phyloP scores from a whole-genome alignment of 305 asterid genomes.

The Fraxinus velutina region DNA sequence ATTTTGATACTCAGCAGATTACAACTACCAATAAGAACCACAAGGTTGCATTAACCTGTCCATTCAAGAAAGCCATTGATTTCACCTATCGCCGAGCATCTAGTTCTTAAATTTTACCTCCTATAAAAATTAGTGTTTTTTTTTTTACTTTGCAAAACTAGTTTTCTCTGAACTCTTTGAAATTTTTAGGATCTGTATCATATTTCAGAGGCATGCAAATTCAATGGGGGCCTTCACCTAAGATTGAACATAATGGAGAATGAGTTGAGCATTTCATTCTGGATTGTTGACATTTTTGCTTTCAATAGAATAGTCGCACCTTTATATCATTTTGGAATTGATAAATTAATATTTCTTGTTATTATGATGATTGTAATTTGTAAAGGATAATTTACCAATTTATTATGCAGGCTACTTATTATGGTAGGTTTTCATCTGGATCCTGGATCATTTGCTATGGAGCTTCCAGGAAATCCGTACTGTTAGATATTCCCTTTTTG shows the following conservation, averaged over 20 bases:
- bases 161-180: neutral
- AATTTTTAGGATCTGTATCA: neutral
- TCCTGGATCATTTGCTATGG: conserved; percentile 26
- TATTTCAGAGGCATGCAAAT: neutral
- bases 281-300: neutral
- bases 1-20: neutral
- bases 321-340: neutral
- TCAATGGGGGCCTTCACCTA: neutral
- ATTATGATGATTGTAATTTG: conserved; percentile 16
- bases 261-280: neutral
- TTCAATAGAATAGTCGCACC: neutral
- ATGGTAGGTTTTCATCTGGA: conserved; percentile 28
- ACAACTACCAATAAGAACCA: neutral
- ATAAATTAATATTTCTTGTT: neutral
- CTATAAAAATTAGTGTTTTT: neutral
- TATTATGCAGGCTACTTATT: conserved; percentile 41
- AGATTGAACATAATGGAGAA: neutral
- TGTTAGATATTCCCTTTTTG: conserved; percentile 22
- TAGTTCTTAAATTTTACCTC: neutral
- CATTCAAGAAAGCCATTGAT: conserved; percentile 1
- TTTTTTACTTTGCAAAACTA: neutral
- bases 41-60: neutral
- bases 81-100: conserved; percentile 1
- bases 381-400: conserved; percentile 6
- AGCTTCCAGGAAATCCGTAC: conserved; percentile 24